phyloP scores from a whole-genome alignment of 2,329 filamentous ascomycete genomes.

The Epichloe gansuensis region DNA sequence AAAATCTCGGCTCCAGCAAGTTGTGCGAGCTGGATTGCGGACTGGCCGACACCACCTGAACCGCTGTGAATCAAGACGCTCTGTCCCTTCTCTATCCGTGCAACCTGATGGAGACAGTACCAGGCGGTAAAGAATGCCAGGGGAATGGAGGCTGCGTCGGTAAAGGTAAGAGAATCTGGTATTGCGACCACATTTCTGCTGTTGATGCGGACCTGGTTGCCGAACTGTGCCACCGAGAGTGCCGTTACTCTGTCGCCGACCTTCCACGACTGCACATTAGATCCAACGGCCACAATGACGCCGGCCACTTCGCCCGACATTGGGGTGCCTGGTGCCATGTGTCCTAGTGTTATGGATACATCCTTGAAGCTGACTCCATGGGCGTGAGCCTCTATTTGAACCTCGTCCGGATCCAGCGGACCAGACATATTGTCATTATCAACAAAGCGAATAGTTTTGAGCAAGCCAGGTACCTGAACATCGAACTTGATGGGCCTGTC shows the following conservation, averaged over 20 bases:
- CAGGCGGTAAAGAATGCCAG: background rate
- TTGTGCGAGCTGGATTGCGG: constrained; percentile 24
- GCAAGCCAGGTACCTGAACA: no score
- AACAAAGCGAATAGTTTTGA: no score
- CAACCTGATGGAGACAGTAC: background rate
- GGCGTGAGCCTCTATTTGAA: background rate
- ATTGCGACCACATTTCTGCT: background rate
- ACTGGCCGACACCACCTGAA: constrained; percentile 25
- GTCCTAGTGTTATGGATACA: background rate
- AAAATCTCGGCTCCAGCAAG: constrained; percentile 27
- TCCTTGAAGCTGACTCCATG: background rate
- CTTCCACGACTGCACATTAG: background rate
- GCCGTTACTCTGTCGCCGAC: background rate
- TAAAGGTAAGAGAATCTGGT: background rate
- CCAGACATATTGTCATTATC: no score
- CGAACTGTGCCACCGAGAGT: no score
- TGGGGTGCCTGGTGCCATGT: background rate
- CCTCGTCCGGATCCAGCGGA: background rate
- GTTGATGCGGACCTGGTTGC: no score
- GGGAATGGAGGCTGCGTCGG: background rate
- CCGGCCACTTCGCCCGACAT: background rate
- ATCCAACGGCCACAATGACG: background rate
- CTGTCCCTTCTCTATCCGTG: constrained; percentile 8
- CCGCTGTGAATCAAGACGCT: constrained; percentile 27
- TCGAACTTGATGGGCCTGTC: no score